Evolutionary conservation across 2,329 filamentous ascomycete species (phyloP).

Genomic region (Sphaerulina musiva): DNA sequence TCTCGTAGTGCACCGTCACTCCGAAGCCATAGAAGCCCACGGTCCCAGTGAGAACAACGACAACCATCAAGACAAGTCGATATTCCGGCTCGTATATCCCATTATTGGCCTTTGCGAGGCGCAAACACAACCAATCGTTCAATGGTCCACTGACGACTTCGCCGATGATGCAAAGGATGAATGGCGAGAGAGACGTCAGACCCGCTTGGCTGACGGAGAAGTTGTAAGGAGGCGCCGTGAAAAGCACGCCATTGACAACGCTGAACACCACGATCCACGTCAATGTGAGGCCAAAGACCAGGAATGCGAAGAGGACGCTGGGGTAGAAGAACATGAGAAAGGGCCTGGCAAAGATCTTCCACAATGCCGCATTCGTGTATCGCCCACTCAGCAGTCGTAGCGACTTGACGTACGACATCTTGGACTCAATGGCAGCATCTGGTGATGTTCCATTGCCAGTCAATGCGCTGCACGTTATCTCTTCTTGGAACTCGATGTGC

Average conservation of each 20-base stretch:
- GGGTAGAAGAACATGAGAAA: slow-evolving; percentile 33
- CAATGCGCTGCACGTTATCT: not conserved
- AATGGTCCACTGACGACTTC: slow-evolving; percentile 42
- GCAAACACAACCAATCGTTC: slow-evolving; percentile 40
- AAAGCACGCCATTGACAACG: slow-evolving; percentile 43
- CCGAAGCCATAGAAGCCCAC: slow-evolving; percentile 47
- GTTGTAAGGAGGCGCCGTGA: slow-evolving; percentile 36
- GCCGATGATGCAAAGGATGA: slow-evolving; percentile 45
- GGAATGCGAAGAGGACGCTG: slow-evolving; percentile 35
- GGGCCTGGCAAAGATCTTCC: slow-evolving; percentile 35
- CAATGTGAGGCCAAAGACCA: slow-evolving; percentile 41
- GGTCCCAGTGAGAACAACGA: slow-evolving; percentile 39
- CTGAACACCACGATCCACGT: slow-evolving; percentile 42
- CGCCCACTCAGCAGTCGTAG: slow-evolving; percentile 31
- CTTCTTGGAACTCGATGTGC: slow-evolving; percentile 8
- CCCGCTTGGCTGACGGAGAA: slow-evolving; percentile 45
- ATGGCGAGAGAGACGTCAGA: slow-evolving; percentile 46
- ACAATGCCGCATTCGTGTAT: slow-evolving; percentile 31
- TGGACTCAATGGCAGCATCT: slow-evolving; percentile 16
- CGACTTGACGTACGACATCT: slow-evolving; percentile 28
- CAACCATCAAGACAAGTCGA: slow-evolving; percentile 34
- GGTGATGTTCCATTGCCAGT: slow-evolving; percentile 17
- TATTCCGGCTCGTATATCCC: slow-evolving; percentile 34
- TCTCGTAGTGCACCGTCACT: slow-evolving; percentile 40
- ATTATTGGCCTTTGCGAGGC: slow-evolving; percentile 28